Conservation (phyloP, 1,284 basidiomycete species). For the Fomitopsis pinicola region DNA sequence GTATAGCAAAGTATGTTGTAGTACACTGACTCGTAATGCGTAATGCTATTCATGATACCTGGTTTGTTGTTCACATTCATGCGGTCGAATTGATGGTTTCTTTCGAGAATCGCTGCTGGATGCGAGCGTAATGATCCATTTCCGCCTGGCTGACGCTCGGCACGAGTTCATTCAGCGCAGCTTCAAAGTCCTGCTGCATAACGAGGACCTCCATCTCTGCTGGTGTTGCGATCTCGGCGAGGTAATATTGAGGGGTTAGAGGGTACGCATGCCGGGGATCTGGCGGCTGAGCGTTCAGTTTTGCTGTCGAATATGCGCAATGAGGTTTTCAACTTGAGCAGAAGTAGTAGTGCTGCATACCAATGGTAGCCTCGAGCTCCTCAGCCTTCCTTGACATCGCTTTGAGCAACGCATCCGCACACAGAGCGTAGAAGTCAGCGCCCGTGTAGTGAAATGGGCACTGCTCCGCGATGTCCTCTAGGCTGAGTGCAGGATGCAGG, state of each 20-base stretch:
- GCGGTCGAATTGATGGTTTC: conserved; percentile 14
- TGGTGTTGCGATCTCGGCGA: conserved; percentile 77
- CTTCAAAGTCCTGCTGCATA: conserved; percentile 68
- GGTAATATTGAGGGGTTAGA: conserved; percentile 89
- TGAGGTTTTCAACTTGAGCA: conserved; percentile 1
- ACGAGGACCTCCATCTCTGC: conserved; percentile 80
- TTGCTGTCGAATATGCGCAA: conserved; percentile 29
- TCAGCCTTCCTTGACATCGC: conserved; percentile 90
- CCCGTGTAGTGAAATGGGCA: conserved; percentile 96
- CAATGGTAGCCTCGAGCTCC: conserved; percentile 71
- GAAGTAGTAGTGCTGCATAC: conserved; percentile 29
- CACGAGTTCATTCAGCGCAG: conserved; percentile 72
- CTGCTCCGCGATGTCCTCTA: conserved; percentile 63
- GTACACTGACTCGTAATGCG: background rate
- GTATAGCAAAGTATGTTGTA: background rate
- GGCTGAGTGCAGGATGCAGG: conserved; percentile 67
- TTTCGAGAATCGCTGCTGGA: conserved; percentile 69
- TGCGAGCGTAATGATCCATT: conserved; percentile 80
- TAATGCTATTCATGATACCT: background rate
- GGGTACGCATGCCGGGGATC: conserved; percentile 56
- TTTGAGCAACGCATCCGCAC: conserved; percentile 93
- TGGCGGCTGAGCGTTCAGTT: conserved; percentile 42
- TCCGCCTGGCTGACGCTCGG: conserved; percentile 90
- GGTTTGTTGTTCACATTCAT: background rate
- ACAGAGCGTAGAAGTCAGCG: conserved; percentile 97